Conservation (phyloP, 179 eudicot genomes). For the Spinacia oleracea region DNA sequence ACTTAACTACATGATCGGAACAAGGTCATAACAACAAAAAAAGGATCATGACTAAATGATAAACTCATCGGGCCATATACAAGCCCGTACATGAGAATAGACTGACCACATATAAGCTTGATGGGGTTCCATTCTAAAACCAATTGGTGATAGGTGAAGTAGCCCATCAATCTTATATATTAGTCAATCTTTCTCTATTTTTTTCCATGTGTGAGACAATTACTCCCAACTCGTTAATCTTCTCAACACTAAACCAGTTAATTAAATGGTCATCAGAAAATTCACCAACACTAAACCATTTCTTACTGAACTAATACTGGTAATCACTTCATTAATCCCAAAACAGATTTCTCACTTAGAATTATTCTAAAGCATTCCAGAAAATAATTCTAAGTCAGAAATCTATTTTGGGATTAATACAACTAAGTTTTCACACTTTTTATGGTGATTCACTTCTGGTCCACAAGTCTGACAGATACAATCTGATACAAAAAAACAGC, state of each 20-base stretch:
- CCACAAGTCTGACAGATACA: background rate
- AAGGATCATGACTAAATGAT: background rate
- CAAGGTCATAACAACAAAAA: constrained; percentile 5
- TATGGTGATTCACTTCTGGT: background rate
- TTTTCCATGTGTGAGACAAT: too few species aligned
- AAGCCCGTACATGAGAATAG: too few species aligned
- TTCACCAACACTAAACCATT: constrained; percentile 4
- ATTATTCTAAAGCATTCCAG: background rate
- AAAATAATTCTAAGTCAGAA: background rate
- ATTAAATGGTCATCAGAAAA: background rate
- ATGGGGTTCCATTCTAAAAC: too few species aligned
- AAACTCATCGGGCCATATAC: too few species aligned
- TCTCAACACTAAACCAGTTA: constrained; percentile 5
- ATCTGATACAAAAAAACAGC: background rate
- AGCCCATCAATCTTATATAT: too few species aligned
- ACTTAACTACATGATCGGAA: background rate
- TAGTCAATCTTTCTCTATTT: too few species aligned
- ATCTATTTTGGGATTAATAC: too few species aligned
- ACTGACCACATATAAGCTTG: too few species aligned
- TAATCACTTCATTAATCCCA: background rate
- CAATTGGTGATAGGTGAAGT: too few species aligned
- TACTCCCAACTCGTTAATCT: too few species aligned
- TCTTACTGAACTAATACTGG: constrained; percentile 8
- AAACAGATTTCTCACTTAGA: background rate
- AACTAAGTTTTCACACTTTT: background rate